phyloP scores from a whole-genome alignment of 2,329 filamentous ascomycete species.

The Nemania sp. region DNA sequence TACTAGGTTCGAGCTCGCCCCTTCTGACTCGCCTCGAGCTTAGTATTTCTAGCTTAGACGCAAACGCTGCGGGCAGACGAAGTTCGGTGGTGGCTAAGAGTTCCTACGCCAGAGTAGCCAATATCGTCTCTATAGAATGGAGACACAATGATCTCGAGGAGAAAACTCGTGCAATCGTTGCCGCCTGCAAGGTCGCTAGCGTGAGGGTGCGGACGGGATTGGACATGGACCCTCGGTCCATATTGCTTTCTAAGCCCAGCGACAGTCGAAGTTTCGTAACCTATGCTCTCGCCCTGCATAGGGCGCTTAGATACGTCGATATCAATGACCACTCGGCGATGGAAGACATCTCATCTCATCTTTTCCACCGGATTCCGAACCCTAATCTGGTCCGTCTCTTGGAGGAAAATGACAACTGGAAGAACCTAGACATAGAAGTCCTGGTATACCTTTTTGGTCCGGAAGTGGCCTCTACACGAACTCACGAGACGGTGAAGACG shows the following conservation, averaged over 20 bases:
- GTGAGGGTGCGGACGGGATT: constrained; percentile 32
- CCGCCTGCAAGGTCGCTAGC: constrained; percentile 26
- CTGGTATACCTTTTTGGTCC: constrained; percentile 21
- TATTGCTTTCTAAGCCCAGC: constrained; percentile 22
- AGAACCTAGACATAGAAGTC: constrained; percentile 28
- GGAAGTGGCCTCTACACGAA: neutral
- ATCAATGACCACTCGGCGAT: constrained; percentile 18
- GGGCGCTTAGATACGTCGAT: constrained; percentile 32
- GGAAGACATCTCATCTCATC: constrained; percentile 26
- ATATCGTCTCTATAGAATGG: constrained; percentile 28
- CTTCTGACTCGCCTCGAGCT: constrained; percentile 18
- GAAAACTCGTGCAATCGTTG: constrained; percentile 22
- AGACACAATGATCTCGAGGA: constrained; percentile 28
- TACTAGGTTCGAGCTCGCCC: constrained; percentile 11
- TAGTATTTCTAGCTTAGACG: constrained; percentile 22
- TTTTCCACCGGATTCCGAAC: constrained; percentile 32
- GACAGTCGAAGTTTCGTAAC: constrained; percentile 5
- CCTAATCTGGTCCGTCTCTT: constrained; percentile 24
- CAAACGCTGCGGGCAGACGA: constrained; percentile 12
- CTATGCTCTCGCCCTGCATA: constrained; percentile 21
- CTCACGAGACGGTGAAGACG: neutral
- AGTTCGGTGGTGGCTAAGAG: constrained; percentile 9
- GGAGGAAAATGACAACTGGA: constrained; percentile 22
- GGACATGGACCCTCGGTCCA: constrained; percentile 27
- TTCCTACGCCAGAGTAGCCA: constrained; percentile 22